Base-by-base conservation (phyloP, 179 eudicot genomes). In the Beta macrorhiza region DNA sequence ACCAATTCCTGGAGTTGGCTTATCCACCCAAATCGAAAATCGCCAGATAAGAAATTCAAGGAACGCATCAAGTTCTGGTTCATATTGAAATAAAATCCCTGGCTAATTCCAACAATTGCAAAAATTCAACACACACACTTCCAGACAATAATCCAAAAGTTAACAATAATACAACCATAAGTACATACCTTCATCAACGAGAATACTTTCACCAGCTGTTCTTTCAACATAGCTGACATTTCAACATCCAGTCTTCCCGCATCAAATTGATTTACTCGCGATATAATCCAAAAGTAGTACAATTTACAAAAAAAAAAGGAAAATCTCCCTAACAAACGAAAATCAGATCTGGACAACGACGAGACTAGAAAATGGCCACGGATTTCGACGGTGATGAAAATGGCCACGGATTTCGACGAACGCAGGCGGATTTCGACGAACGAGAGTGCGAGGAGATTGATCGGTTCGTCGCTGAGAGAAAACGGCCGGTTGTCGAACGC, bases 161-260 rank as follows among this genome's bases (percentile, higher is more conserved):
- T 79, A 47, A 3, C 7, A 74, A 69, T 52, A 55, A 77, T 19
- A 2, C 51, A 80, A 78, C 62, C 63, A 63, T 57, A 22, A 44
- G 13, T 69, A 25, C 16, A 72, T 84, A 95, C 98, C 99, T 93
- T 93, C 94, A 93, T 91, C 62, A 95, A 87, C 65, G 98, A 89
- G 70, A 95, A 95, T 64, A 95, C 98, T 82, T 93, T 93, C 83
- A 95, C 92, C 84, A 95, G 83, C 79, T 93, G 99, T 85, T 95
- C 99, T 79, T 95, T 95, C 85, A 95, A 81, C 99, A 95, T 95
- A 81, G 97, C 98, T 32, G 98, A 90, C 97, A 96, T 92, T 87
- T 96, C 99, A 85, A 96, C 85, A 81, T 96, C 99, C 67, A 96
- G 88, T 77, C 99, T 87, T 11, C 83, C 97, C 51, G 99, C 99